Conservation (phyloP, 257 asterid genomes). For the Nicotiana paniculata region DNA sequence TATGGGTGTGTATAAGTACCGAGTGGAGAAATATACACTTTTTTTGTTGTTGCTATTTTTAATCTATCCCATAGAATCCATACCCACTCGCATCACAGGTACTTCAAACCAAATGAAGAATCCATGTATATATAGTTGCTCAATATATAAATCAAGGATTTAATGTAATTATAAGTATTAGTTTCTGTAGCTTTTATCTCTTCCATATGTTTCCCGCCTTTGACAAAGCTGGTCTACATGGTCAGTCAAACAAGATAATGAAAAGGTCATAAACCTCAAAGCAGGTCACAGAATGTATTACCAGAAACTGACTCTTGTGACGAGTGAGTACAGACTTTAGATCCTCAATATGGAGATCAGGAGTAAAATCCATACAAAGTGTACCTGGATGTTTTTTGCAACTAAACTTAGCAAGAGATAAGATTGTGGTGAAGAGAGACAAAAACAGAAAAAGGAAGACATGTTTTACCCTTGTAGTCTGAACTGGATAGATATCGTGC, state of each 20-base stretch:
- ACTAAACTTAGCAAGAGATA: slow-evolving; percentile 14
- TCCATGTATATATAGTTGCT: background rate
- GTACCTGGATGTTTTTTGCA: slow-evolving; percentile 43
- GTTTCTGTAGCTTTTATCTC: background rate
- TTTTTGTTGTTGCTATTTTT: background rate
- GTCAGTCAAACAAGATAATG: background rate
- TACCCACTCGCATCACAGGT: background rate
- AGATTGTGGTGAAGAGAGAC: background rate
- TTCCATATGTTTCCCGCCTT: background rate
- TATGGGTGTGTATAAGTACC: background rate
- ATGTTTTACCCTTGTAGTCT: slow-evolving; percentile 59
- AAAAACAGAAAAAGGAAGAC: background rate
- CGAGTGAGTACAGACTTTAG: slow-evolving; percentile 54
- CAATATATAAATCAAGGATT: background rate
- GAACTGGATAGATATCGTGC: slow-evolving; percentile 76
- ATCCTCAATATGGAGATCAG: slow-evolving; percentile 57
- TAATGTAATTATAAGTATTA: background rate
- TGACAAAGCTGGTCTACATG: slow-evolving; percentile 1
- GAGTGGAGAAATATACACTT: background rate
- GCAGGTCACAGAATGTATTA: slow-evolving; percentile 26
- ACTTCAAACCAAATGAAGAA: background rate
- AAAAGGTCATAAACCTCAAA: background rate
- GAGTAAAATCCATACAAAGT: slow-evolving; percentile 78
- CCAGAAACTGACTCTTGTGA: slow-evolving; percentile 66
- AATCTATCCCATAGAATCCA: background rate